Evolutionary conservation across 2,329 filamentous ascomycete genomes (phyloP).

Genomic region (Talaromyces sp.): DNA sequence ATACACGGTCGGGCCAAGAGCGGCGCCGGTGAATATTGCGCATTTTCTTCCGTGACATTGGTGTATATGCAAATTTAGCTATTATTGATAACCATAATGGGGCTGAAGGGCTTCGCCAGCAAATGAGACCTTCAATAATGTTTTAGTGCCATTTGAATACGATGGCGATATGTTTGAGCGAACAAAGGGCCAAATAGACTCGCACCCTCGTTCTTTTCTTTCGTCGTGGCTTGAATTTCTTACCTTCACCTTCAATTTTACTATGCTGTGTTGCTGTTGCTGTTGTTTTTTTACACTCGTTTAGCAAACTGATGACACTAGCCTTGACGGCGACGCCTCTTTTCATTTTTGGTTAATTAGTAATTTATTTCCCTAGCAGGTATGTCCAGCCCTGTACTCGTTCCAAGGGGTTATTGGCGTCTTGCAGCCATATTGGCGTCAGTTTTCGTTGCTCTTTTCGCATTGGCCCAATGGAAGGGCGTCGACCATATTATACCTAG

Average conservation of each 20-base stretch:
- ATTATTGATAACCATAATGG: background rate
- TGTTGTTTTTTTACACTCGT: background rate
- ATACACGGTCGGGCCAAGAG: background rate
- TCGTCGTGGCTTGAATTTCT: background rate
- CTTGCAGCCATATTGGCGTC: background rate
- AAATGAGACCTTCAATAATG: background rate
- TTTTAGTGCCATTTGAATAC: background rate
- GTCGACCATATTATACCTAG: background rate
- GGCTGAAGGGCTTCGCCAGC: background rate
- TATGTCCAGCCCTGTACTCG: background rate
- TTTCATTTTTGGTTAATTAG: background rate
- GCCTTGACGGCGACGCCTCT: background rate
- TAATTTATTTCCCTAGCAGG: background rate
- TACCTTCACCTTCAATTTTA: background rate
- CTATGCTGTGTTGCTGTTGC: background rate
- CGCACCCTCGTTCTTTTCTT: background rate
- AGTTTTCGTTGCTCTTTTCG: background rate
- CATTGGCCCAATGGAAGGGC: background rate
- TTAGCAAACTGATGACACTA: background rate
- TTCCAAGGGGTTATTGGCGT: slow-evolving; percentile 1
- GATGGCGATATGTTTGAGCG: background rate
- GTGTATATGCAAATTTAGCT: background rate
- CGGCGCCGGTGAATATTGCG: too few relatives aligned
- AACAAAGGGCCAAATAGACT: background rate
- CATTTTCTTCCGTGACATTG: background rate